phyloP scores from a whole-genome alignment of 1,284 basidiomycete genomes.

The Athelia sp. region DNA sequence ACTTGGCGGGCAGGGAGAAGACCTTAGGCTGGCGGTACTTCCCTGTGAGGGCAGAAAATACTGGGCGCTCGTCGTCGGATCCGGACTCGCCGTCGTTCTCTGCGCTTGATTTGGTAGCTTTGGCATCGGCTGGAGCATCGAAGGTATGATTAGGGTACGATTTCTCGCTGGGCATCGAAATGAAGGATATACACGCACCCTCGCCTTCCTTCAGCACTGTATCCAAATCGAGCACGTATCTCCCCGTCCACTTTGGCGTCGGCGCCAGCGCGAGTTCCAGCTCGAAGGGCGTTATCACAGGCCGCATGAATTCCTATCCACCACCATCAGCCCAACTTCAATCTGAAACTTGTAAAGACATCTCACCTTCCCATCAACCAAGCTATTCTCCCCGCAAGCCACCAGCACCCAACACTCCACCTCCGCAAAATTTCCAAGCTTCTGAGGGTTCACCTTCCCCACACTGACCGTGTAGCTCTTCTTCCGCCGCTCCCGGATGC shows the following conservation, averaged over 20 bases:
- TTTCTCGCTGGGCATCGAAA: not conserved
- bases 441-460: slow-evolving; percentile 93
- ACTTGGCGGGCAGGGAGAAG: slow-evolving; percentile 41
- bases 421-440: slow-evolving; percentile 94
- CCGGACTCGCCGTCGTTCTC: slow-evolving; percentile 2
- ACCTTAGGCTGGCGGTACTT: slow-evolving; percentile 76
- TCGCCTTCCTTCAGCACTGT: slow-evolving; percentile 48
- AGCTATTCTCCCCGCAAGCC: slow-evolving; percentile 90
- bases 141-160: not conserved
- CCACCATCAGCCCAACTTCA: not conserved
- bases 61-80: slow-evolving; percentile 62
- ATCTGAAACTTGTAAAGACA: slow-evolving; percentile 3
- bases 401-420: slow-evolving; percentile 96
- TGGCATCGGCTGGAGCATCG: not conserved
- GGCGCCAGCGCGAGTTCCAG: slow-evolving; percentile 76
- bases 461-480: slow-evolving; percentile 96
- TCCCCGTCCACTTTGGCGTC: slow-evolving; percentile 71
- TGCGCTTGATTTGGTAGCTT: not conserved
- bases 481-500: slow-evolving; percentile 65
- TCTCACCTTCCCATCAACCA: slow-evolving; percentile 77
- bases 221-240: slow-evolving; percentile 81
- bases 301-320: slow-evolving; percentile 79
- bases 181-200: slow-evolving; percentile 1
- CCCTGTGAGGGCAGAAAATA: slow-evolving; percentile 86
- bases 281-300: slow-evolving; percentile 95